Conservation (phyloP, 2,329 filamentous ascomycete species). For the Sclerotinia subarctica region DNA sequence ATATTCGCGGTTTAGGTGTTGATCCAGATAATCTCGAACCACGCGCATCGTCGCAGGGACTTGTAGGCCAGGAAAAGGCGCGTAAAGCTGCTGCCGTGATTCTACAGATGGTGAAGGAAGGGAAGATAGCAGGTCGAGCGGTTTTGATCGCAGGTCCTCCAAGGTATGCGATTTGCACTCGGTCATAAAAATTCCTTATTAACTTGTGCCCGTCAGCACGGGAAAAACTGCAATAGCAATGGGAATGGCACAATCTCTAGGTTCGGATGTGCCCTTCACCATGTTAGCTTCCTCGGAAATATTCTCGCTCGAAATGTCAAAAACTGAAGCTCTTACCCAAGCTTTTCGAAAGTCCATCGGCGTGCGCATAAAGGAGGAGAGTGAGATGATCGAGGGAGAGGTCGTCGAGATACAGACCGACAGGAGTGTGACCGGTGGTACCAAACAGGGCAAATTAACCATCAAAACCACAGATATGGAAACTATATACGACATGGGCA, state of each 20-base stretch:
- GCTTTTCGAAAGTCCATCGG: constrained; percentile 99
- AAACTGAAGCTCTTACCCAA: constrained; percentile 96
- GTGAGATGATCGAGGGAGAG: constrained; percentile 98
- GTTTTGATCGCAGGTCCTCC: constrained; percentile 94
- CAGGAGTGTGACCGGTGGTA: constrained; percentile 89
- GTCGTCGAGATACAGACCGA: constrained; percentile 99
- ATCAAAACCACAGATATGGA: constrained; percentile 99
- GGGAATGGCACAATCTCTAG: constrained; percentile 96
- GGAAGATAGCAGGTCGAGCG: constrained; percentile 94
- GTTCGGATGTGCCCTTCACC: constrained; percentile 92
- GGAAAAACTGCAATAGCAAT: constrained; percentile 98
- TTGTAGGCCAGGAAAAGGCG: constrained; percentile 95
- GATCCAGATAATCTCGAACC: constrained; percentile 89
- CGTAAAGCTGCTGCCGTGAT: constrained; percentile 95
- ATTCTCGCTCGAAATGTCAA: constrained; percentile 98
- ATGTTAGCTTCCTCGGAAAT: constrained; percentile 95
- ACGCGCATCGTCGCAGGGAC: constrained; percentile 78
- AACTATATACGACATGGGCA: constrained; percentile 98
- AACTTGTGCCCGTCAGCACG: constrained; percentile 55
- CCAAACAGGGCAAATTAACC: constrained; percentile 97
- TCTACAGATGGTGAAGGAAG: constrained; percentile 97
- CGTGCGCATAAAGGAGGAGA: constrained; percentile 97
- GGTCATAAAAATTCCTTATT: constrained; percentile 10
- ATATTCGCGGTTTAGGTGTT: constrained; percentile 93
- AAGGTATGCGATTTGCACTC: constrained; percentile 49